Evolutionary conservation across 352 stramenopile species (phyloP), one percentile per base, ranked within the genome.

Genomic region (Globisporangium cederbergense): DNA sequence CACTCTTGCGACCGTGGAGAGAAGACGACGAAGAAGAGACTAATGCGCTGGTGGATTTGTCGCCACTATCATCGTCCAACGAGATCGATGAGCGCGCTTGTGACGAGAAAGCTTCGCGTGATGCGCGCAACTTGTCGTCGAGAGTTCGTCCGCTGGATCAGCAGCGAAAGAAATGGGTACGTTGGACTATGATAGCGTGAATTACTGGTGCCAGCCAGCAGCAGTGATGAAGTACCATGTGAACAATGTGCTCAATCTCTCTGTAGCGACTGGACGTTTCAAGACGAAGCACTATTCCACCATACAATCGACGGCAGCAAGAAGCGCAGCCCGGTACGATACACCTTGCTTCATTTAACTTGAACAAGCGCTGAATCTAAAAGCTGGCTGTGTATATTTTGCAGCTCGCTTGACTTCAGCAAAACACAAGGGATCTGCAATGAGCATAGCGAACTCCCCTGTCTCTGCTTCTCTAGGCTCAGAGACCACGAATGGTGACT

Each of bases 401-500:
- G 30, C 9, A 56, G 50, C 14, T 14, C 28, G 9, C 13, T 16
- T 18, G 18, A 42, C 25, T 16, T 43, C 51, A 43, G 30, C 51
- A 25, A 57, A 16, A 22, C 8, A 42, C 30, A 57, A 57, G 3
- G 7, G 25, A 22, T 57, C 28, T n/a, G 51, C 5, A 14, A 34
- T 57, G 8, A 28, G 13, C 25, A 56, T 32, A 32, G 50, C 18
- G 2, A 42, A 13, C 2, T 58, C 20, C 38, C 43, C 53, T 28
- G 34, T 6, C 6, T 36, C 13, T 4, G 68, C 11, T 9, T 64
- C 34, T n/a, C 32, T 47, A 2, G 53, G 4, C 43, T 51, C 56
- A 0, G 59, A 69, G 2, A 43, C 51, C 20, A 51, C 55, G 22
- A 42, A 30, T 8, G 64, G 69, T n/a, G 42, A 68, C 9, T 69